A percentile compares a stretch with the other conserved stretches of the same genome.
These are phyloP conservation scores for Amborella trichopoda DNA, from an alignment of 164 flowering plant genomes.

Conservation along the genomic window DNA sequence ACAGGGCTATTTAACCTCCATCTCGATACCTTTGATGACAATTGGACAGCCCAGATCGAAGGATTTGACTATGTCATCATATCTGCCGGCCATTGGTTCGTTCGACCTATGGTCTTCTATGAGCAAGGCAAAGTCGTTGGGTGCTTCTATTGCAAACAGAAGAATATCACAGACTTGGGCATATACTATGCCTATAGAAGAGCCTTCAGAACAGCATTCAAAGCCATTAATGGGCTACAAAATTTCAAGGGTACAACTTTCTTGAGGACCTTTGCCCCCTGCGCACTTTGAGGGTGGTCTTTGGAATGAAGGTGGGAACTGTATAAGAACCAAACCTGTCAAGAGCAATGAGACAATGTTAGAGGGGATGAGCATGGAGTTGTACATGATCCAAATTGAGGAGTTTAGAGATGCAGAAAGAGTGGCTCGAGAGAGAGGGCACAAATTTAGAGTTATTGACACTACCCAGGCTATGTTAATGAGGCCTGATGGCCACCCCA, in stretches of 20 bases:
- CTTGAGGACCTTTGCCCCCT: constrained; percentile 57
- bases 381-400: constrained; percentile 24
- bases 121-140: constrained; percentile 27
- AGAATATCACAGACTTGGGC: constrained; percentile 29
- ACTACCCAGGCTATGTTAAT: constrained; percentile 17
- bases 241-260: constrained; percentile 29
- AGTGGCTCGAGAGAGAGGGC: constrained; percentile 15
- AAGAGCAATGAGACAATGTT: constrained; percentile 16
- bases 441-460: constrained; percentile 23
- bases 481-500: constrained; percentile 39
- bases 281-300: constrained; percentile 50
- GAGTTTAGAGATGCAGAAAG: constrained; percentile 22
- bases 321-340: constrained; percentile 40
- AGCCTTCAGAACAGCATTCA: constrained; percentile 45
- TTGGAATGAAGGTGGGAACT: constrained; percentile 66
- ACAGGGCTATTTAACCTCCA: constrained; percentile 19
- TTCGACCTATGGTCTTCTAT: constrained; percentile 27
- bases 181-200: constrained; percentile 31
- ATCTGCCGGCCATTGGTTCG: constrained; percentile 65
- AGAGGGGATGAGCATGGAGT: constrained; percentile 13
- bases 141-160: constrained; percentile 31
- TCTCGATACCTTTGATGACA: constrained; percentile 28
- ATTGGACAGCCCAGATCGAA: constrained; percentile 29
- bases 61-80: constrained; percentile 44
- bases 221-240: constrained; percentile 25